These are phyloP conservation scores for Trypethelium eluteriae DNA, from an alignment of 495 filamentous ascomycete species.

Conservation along the genomic window DNA sequence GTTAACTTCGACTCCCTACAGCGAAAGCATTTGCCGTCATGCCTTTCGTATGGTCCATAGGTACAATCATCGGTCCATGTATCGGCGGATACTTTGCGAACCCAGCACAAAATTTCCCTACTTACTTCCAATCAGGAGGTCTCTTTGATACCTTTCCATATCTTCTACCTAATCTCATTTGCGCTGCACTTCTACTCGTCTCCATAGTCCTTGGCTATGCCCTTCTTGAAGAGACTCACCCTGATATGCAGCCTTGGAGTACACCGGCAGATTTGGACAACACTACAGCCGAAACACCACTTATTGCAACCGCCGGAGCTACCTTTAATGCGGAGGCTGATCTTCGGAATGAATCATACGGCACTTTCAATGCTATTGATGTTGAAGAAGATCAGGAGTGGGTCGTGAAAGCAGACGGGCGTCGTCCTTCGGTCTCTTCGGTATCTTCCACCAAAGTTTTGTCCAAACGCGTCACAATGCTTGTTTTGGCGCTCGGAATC, in stretches of 20 bases:
- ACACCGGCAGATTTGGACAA: conserved; percentile 45
- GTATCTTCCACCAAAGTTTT: conserved; percentile 45
- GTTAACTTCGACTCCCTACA: conserved; percentile 31
- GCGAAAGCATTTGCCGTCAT: conserved; percentile 73
- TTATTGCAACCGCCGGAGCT: conserved; percentile 63
- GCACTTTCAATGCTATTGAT: conserved; percentile 58
- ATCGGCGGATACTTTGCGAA: conserved; percentile 74
- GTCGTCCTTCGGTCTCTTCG: conserved; percentile 30
- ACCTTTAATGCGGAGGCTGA: conserved; percentile 63
- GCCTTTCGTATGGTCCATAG: conserved; percentile 84
- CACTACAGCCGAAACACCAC: conserved; percentile 55
- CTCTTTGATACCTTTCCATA: conserved; percentile 74
- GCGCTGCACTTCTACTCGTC: conserved; percentile 59
- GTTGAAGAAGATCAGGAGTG: conserved; percentile 44
- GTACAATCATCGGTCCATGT: conserved; percentile 74
- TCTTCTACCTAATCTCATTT: conserved; percentile 72
- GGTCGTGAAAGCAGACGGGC: conserved; percentile 43
- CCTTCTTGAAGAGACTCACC: conserved; percentile 72
- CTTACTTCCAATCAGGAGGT: conserved; percentile 52
- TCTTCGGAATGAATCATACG: conserved; percentile 66
- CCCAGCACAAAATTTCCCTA: conserved; percentile 60
- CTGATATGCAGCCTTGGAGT: conserved; percentile 61
- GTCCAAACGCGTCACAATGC: conserved; percentile 57
- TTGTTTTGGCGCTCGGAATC: conserved; percentile 65
- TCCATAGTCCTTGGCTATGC: conserved; percentile 68